Evolutionary conservation across 805 yeast species (phyloP).

Genomic region (Myxozyma udenii): DNA sequence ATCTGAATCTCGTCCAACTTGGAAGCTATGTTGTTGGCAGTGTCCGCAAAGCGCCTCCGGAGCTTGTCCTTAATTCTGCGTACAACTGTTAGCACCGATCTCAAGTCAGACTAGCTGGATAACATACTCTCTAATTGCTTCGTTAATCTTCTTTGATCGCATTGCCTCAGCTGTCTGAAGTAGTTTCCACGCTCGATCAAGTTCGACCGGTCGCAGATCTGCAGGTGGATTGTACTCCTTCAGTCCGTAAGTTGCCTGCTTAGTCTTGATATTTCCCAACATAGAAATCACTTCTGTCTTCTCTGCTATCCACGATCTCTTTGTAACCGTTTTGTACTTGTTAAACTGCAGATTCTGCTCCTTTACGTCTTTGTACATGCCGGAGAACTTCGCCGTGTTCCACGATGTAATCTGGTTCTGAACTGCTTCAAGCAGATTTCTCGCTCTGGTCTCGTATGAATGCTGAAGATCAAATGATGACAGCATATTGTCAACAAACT

Average conservation of each 20-base stretch:
- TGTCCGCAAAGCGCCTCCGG: constrained; percentile 37
- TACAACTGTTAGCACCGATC: constrained; percentile 2
- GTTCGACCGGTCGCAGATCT: constrained; percentile 34
- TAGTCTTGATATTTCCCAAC: constrained; percentile 41
- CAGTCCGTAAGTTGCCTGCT: constrained; percentile 40
- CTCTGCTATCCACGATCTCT: constrained; percentile 42
- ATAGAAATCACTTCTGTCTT: constrained; percentile 40
- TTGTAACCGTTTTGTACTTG: constrained; percentile 35
- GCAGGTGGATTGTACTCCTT: constrained; percentile 40
- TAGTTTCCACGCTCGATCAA: constrained; percentile 39
- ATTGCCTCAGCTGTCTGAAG: constrained; percentile 38
- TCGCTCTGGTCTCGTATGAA: constrained; percentile 39
- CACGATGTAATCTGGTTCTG: constrained; percentile 32
- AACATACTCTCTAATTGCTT: constrained; percentile 33
- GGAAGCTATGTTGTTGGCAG: constrained; percentile 37
- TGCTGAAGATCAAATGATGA: constrained; percentile 37
- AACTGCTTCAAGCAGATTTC: constrained; percentile 34
- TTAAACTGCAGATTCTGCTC: constrained; percentile 33
- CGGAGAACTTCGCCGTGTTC: constrained; percentile 33
- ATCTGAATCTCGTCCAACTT: constrained; percentile 34
- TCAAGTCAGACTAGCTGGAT: too few relatives aligned
- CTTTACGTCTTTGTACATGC: constrained; percentile 35
- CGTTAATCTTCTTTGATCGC: constrained; percentile 37
- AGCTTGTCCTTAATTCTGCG: constrained; percentile 37
- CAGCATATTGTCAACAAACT: constrained; percentile 39